Base-by-base conservation (phyloP, 129 eudicot genomes). In the Dittrichia graveolens region DNA sequence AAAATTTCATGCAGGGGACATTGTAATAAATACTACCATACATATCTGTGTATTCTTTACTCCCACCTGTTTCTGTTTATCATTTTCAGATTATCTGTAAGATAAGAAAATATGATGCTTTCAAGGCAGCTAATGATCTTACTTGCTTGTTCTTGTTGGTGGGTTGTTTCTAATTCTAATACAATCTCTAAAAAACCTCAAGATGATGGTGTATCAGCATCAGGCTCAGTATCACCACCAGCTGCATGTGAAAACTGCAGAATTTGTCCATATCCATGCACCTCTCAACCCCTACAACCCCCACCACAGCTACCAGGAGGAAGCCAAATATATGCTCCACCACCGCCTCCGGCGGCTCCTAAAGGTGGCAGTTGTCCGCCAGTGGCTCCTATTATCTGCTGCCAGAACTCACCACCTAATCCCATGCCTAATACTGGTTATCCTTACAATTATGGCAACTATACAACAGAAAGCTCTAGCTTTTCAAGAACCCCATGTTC, bases 401-500 rank as follows among this genome's bases (percentile, higher is more conserved):
- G 81, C 78, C 82, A 67, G 43, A 48, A 76, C 71, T 13, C 85
- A 42, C 82, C 85, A 3, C 83, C 77, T 44, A 72, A 14, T 59
- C 48, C 85, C 15, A 74, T 56, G 71, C 88, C 91, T 53, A 79
- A 85, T 64, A 67, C 80, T 65, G 82, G 63, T 37, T 76, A 73
- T 65, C 76, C 80, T 67, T 63, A 41, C 41, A 77, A 63, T 40
- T 57, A 76, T 61, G 76, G 76, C 15, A 75, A 54, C 73, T 59
- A 16, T 54, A 54, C 87, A 2, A 65, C 62, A 53, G 52, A 49
- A 49, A 39, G 49, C 58, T 55, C 73, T 8, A 66, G 82, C 65
- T 41, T 68, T 19, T 74, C 60, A 1, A 69, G 60, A 63, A 45
- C 13, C n/a, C 39, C 68, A 1, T 65, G 56, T 59, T 64, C 14